A percentile compares a stretch with the other conserved stretches of the same genome.
phyloP scores from a whole-genome alignment of 163 green algal genomes.

The Volvox carteri region DNA sequence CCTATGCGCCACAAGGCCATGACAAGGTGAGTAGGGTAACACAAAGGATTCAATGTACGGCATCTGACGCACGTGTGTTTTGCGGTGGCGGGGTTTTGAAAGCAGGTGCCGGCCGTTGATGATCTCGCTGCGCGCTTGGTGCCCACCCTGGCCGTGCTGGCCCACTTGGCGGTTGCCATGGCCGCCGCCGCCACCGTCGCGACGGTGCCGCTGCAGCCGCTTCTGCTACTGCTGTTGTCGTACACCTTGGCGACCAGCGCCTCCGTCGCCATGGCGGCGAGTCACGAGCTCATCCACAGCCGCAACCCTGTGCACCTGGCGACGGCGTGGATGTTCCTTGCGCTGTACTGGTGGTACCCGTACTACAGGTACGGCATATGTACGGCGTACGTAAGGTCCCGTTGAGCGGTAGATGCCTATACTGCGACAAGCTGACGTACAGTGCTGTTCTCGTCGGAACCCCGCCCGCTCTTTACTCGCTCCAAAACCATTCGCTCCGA shows the following conservation, averaged over 20 bases:
- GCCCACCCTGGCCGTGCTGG: neutral
- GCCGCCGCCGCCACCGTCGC: neutral
- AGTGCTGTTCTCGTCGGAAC: too few relatives aligned
- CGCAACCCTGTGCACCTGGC: conserved; percentile 16
- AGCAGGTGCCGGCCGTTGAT: neutral
- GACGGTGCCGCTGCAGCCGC: neutral
- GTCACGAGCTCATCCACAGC: conserved; percentile 41
- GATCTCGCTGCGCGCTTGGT: neutral
- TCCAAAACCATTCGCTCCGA: too few relatives aligned
- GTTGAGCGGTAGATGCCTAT: too few relatives aligned
- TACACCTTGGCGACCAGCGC: neutral
- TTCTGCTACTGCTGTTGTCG: neutral
- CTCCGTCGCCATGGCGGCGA: neutral
- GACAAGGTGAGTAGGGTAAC: neutral
- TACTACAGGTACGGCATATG: conserved; percentile 34
- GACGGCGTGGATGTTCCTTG: neutral
- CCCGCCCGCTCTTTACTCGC: too few relatives aligned
- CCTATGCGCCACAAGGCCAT: neutral
- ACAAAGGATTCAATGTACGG: too few relatives aligned
- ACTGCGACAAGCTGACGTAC: neutral
- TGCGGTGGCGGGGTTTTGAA: too few relatives aligned
- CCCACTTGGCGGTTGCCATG: neutral
- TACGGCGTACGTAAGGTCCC: neutral
- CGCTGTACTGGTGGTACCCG: conserved; percentile 36
- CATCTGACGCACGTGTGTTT: too few relatives aligned